These are phyloP conservation scores for Angomonas desouzai DNA, from an alignment of 208 protist genomes.

Conservation along the genomic window DNA sequence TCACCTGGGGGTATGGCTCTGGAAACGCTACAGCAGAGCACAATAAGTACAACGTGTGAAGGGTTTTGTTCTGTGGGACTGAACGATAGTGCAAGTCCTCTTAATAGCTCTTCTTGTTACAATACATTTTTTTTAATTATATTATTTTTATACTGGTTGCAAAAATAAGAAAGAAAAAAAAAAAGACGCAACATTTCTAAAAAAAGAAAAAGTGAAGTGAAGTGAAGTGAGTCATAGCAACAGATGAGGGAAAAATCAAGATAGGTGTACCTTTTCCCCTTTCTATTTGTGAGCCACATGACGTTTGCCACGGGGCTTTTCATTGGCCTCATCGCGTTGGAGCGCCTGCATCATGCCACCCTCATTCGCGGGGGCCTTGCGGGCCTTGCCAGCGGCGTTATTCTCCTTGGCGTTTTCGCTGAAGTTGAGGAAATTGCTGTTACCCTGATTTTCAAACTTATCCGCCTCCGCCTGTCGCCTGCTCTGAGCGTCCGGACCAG, in stretches of 20 bases:
- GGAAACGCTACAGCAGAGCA: background rate
- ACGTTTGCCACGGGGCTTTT: background rate
- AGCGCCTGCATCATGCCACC: conserved; percentile 1
- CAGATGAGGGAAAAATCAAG: too few species aligned
- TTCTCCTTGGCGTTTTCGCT: conserved; percentile 23
- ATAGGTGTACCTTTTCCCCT: background rate
- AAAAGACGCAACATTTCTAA: too few species aligned
- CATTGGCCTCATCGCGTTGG: background rate
- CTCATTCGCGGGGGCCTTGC: background rate
- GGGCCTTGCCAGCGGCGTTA: background rate
- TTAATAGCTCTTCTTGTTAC: too few species aligned
- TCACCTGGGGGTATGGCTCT: too few species aligned
- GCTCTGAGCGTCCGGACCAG: background rate
- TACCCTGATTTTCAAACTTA: conserved; percentile 34
- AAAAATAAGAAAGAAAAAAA: background rate
- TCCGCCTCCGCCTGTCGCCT: conserved; percentile 23
- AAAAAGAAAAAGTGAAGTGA: too few species aligned
- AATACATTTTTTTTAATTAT: background rate
- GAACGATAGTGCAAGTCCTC: background rate
- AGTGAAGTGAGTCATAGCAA: too few species aligned
- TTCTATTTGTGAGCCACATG: background rate
- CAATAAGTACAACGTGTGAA: too few species aligned
- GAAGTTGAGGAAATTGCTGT: conserved; percentile 71
- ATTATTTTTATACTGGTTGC: background rate
- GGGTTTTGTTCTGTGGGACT: background rate